A percentile compares a stretch with the other conserved stretches of the same genome.
phyloP scores from a whole-genome alignment of 768 basidiomycete species.

The Kwoniella heveanensis region DNA sequence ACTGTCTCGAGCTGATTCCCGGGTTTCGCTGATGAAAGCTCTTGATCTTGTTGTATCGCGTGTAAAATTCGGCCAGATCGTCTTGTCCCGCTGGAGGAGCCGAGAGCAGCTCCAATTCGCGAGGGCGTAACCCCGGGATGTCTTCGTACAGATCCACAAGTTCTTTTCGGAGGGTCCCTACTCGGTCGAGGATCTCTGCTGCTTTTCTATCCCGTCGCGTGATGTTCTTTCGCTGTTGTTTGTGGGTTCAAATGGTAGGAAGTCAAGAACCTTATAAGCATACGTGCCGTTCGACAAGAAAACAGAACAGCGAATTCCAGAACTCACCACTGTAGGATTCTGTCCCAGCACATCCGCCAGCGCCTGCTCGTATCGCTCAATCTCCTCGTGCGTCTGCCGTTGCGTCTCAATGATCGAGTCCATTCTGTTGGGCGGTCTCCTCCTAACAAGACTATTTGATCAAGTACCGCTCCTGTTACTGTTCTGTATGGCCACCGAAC shows the following conservation, averaged over 20 bases:
- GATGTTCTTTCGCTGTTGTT: slow-evolving; percentile 40
- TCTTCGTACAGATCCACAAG: slow-evolving; percentile 78
- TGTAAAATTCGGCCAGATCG: slow-evolving; percentile 90
- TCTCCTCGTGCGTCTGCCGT: slow-evolving; percentile 91
- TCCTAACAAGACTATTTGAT: no score
- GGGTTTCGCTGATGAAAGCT: slow-evolving; percentile 96
- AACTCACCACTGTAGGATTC: slow-evolving; percentile 53
- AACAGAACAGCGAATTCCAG: not conserved
- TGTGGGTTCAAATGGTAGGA: slow-evolving; percentile 8
- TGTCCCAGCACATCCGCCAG: slow-evolving; percentile 78
- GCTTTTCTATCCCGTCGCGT: slow-evolving; percentile 77
- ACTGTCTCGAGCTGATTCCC: slow-evolving; percentile 68
- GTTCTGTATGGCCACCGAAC: no score
- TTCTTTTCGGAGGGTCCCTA: slow-evolving; percentile 68
- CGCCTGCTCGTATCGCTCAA: slow-evolving; percentile 86
- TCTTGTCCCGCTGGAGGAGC: slow-evolving; percentile 52
- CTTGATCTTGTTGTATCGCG: slow-evolving; percentile 91
- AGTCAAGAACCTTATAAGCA: not conserved
- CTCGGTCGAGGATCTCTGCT: slow-evolving; percentile 81
- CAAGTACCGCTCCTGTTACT: no score
- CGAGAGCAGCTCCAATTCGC: slow-evolving; percentile 48
- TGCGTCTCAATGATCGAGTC: slow-evolving; percentile 93
- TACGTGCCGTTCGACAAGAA: not conserved
- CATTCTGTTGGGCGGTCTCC: slow-evolving; percentile 60
- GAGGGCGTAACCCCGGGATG: slow-evolving; percentile 61